These are phyloP conservation scores for Amyloporia xantha DNA, from an alignment of 768 basidiomycete species.

Conservation along the genomic window DNA sequence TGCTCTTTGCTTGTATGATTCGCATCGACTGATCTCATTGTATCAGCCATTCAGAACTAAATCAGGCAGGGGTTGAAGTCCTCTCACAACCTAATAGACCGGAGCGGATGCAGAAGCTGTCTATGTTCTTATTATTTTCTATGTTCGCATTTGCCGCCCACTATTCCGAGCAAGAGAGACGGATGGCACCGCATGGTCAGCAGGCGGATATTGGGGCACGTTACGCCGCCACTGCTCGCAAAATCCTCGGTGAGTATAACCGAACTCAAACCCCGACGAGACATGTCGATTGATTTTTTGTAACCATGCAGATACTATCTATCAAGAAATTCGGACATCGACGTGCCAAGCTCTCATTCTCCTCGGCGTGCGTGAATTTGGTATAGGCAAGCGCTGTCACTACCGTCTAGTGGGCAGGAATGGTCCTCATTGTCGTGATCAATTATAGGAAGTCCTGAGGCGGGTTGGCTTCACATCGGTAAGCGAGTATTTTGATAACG, in stretches of 20 bases:
- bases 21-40: too few species aligned
- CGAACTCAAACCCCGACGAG: too few species aligned
- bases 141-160: slow-evolving; percentile 80
- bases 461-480: slow-evolving; percentile 81
- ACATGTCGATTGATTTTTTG: background rate
- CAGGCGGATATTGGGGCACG: slow-evolving; percentile 53
- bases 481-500: too few species aligned
- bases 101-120: slow-evolving; percentile 50
- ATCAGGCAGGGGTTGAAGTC: background rate
- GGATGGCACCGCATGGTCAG: background rate
- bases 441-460: too few species aligned
- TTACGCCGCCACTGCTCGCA: slow-evolving; percentile 56
- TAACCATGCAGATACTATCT: slow-evolving; percentile 27
- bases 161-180: slow-evolving; percentile 30
- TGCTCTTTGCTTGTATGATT: too few species aligned
- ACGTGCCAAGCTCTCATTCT: slow-evolving; percentile 81
- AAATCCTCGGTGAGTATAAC: slow-evolving; percentile 52
- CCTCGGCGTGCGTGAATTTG: slow-evolving; percentile 78
- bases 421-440: too few species aligned
- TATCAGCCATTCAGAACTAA: background rate
- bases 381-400: slow-evolving; percentile 71
- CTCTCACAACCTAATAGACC: slow-evolving; percentile 10
- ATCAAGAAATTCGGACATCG: slow-evolving; percentile 62
- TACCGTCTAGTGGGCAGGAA: too few species aligned
- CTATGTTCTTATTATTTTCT: slow-evolving; percentile 65